phyloP scores from a whole-genome alignment of 2,329 filamentous ascomycete genomes.

The Ascochyta clinopodiicola region DNA sequence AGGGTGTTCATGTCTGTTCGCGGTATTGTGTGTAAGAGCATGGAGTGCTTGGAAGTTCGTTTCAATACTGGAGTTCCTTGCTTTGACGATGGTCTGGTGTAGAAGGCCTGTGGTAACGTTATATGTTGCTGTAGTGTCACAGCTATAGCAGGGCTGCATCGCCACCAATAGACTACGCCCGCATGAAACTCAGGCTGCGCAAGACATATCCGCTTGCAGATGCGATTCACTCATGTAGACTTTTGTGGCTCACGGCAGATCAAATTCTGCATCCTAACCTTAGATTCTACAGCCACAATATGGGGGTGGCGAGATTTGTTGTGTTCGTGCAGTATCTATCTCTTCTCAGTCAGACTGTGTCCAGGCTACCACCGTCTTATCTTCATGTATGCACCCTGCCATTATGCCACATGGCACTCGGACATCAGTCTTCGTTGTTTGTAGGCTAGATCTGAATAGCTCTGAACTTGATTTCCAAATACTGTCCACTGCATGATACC shows the following conservation, averaged over 20 bases:
- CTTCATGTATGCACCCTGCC: background rate
- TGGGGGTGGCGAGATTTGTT: background rate
- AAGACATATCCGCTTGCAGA: conserved; percentile 13
- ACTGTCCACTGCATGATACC: background rate
- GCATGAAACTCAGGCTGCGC: background rate
- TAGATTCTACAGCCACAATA: background rate
- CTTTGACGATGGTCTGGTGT: background rate
- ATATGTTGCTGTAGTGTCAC: background rate
- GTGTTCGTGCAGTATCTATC: background rate
- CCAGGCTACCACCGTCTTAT: background rate
- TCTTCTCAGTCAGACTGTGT: conserved; percentile 1
- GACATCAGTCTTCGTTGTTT: background rate
- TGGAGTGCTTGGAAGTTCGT: background rate
- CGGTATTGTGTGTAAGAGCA: no score
- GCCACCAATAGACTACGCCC: background rate
- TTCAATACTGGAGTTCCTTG: background rate
- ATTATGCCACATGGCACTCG: background rate
- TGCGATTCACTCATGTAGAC: conserved; percentile 1
- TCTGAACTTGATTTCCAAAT: background rate
- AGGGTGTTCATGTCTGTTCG: background rate
- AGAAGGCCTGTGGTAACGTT: background rate
- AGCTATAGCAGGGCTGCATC: conserved; percentile 7
- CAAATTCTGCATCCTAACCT: background rate
- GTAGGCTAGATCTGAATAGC: background rate
- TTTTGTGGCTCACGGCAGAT: background rate